These are phyloP conservation scores for Sungouiella blattae DNA, from an alignment of 805 yeast genomes.

Conservation along the genomic window DNA sequence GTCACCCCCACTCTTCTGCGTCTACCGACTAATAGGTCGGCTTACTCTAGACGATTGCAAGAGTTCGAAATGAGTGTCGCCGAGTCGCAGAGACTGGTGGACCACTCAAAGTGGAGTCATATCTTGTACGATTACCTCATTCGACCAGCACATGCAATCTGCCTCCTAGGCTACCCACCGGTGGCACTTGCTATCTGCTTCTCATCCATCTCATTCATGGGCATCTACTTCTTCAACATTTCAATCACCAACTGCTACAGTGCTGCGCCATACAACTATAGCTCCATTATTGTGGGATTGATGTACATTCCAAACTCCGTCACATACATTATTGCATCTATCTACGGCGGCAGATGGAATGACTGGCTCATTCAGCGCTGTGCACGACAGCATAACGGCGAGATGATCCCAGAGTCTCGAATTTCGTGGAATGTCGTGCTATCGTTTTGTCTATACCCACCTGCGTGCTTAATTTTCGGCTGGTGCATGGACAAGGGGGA, in stretches of 20 bases:
- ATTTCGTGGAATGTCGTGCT: conserved; percentile 68
- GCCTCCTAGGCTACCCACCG: conserved; percentile 68
- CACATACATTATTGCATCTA: conserved; percentile 68
- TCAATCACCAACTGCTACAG: conserved; percentile 63
- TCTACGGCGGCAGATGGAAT: conserved; percentile 80
- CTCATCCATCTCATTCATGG: conserved; percentile 69
- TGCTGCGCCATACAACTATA: conserved; percentile 65
- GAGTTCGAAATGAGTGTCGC: conserved; percentile 20
- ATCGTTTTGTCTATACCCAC: conserved; percentile 62
- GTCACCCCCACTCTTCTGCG: conserved; percentile 37
- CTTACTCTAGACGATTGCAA: conserved; percentile 26
- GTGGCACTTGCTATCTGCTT: conserved; percentile 62
- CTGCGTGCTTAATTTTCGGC: conserved; percentile 69
- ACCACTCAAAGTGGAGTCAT: conserved; percentile 6
- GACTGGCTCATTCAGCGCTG: conserved; percentile 54
- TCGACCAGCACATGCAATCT: conserved; percentile 60
- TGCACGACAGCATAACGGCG: conserved; percentile 59
- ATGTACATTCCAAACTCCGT: conserved; percentile 82
- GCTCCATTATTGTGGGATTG: conserved; percentile 63
- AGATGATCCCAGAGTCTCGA: conserved; percentile 71
- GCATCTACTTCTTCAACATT: conserved; percentile 71
- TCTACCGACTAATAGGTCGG: conserved; percentile 31
- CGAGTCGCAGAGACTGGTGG: conserved; percentile 7
- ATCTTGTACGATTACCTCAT: conserved; percentile 46
- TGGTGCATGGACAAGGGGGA: conserved; percentile 70